These are phyloP conservation scores for Scleroderma citrinum DNA, from an alignment of 768 basidiomycete genomes.

Conservation along the genomic window DNA sequence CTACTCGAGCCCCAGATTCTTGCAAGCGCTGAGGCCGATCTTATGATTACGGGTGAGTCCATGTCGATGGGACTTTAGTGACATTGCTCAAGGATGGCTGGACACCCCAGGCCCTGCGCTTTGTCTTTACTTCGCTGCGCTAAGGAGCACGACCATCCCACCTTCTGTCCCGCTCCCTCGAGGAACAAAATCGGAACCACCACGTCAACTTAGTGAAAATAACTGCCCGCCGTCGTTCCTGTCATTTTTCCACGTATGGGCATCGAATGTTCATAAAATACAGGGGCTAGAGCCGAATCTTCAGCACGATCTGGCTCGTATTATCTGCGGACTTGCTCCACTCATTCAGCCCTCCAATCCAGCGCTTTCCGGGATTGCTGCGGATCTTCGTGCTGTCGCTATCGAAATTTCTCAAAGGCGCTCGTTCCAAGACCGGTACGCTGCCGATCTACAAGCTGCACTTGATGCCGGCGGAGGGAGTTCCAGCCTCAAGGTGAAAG, in stretches of 20 bases:
- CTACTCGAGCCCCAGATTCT: constrained; percentile 69
- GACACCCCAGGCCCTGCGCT: constrained; percentile 59
- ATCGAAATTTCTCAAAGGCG: constrained; percentile 84
- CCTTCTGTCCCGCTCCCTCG: constrained; percentile 79
- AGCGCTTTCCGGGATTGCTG: constrained; percentile 56
- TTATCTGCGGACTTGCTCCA: constrained; percentile 59
- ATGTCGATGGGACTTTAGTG: not conserved
- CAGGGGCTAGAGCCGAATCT: constrained; percentile 55
- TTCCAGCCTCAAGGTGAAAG: constrained; percentile 35
- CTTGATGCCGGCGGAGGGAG: constrained; percentile 54
- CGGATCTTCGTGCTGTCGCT: constrained; percentile 77
- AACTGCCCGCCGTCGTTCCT: constrained; percentile 71
- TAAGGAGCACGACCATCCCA: constrained; percentile 67
- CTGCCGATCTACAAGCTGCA: constrained; percentile 69
- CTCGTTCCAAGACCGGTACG: constrained; percentile 78
- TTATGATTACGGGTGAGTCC: constrained; percentile 78
- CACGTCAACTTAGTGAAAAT: constrained; percentile 52
- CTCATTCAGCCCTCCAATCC: constrained; percentile 37
- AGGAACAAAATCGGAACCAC: constrained; percentile 37
- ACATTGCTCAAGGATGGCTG: not conserved
- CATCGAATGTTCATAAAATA: constrained; percentile 55
- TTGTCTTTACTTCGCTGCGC: constrained; percentile 79
- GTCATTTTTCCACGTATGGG: constrained; percentile 71
- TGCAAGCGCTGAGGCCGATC: constrained; percentile 72
- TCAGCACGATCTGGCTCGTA: constrained; percentile 78